Conservation (phyloP, 805 yeast species). For the Candida krabiensis region DNA sequence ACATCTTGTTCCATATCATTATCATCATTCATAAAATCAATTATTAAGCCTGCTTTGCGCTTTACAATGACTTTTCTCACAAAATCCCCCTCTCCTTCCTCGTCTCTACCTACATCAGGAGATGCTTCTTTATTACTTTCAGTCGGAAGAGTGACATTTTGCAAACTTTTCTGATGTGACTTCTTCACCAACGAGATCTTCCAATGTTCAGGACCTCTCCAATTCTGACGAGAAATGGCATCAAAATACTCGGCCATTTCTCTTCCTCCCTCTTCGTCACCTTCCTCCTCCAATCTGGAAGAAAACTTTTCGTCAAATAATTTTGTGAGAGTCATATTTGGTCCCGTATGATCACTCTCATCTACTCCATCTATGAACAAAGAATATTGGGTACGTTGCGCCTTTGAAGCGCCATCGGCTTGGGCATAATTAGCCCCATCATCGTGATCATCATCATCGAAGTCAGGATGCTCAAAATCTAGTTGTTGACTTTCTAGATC, state of each 20-base stretch:
- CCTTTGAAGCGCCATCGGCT: neutral
- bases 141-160: slow-evolving; percentile 1
- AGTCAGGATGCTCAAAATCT: slow-evolving; percentile 16
- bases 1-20: slow-evolving; percentile 23
- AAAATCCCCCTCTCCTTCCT: slow-evolving; percentile 2
- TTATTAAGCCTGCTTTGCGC: slow-evolving; percentile 13
- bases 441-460: slow-evolving; percentile 23
- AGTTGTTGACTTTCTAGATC: slow-evolving; percentile 20
- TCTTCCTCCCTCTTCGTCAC: slow-evolving; percentile 38
- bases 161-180: slow-evolving; percentile 6
- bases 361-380: slow-evolving; percentile 30
- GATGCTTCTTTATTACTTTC: neutral
- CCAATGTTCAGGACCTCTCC: slow-evolving; percentile 97
- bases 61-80: slow-evolving; percentile 8
- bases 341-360: slow-evolving; percentile 29
- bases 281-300: slow-evolving; percentile 23
- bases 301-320: slow-evolving; percentile 33
- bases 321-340: slow-evolving; percentile 31
- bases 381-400: slow-evolving; percentile 32
- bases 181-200: slow-evolving; percentile 52
- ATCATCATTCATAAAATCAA: slow-evolving; percentile 31
- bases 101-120: neutral
- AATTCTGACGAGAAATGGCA: slow-evolving; percentile 61
- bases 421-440: slow-evolving; percentile 23
- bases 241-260: slow-evolving; percentile 75